Conservation (phyloP, 331 rosid genomes). For the Rhamnella rubrinervis region DNA sequence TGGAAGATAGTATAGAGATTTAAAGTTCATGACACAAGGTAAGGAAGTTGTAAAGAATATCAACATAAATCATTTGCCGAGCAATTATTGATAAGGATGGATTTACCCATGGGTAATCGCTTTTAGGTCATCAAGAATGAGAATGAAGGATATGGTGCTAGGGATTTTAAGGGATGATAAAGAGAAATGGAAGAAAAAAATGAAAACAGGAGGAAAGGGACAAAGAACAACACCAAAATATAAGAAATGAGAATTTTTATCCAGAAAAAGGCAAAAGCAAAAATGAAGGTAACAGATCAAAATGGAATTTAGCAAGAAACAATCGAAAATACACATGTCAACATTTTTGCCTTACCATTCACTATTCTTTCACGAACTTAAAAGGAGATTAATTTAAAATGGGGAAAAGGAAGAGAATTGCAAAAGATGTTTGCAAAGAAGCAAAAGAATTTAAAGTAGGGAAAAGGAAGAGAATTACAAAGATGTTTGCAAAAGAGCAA, state of each 20-base stretch:
- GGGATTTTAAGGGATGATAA: not conserved
- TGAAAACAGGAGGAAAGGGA: too few relatives aligned
- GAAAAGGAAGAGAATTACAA: not conserved
- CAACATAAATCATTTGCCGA: not conserved
- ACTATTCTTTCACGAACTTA: not conserved
- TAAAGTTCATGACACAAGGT: not conserved
- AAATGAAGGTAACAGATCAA: too few relatives aligned
- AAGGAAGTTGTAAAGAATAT: not conserved
- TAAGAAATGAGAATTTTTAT: too few relatives aligned
- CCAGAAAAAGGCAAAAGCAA: too few relatives aligned
- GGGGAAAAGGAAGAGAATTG: not conserved
- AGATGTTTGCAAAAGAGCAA: not conserved
- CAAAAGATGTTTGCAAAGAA: not conserved
- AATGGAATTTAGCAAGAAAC: too few relatives aligned
- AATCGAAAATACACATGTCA: too few relatives aligned
- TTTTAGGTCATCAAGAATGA: not conserved
- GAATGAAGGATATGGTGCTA: not conserved
- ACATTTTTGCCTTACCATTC: not conserved
- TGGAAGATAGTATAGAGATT: not conserved
- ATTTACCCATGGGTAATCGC: not conserved
- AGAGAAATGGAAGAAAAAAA: too few relatives aligned
- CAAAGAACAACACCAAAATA: too few relatives aligned
- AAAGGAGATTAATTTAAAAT: not conserved
- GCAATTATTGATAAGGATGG: not conserved
- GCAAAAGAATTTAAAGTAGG: not conserved